A percentile compares a stretch with the other conserved stretches of the same genome.
phyloP scores from a whole-genome alignment of 2,329 filamentous ascomycete species.

The Akanthomyces lecanii region DNA sequence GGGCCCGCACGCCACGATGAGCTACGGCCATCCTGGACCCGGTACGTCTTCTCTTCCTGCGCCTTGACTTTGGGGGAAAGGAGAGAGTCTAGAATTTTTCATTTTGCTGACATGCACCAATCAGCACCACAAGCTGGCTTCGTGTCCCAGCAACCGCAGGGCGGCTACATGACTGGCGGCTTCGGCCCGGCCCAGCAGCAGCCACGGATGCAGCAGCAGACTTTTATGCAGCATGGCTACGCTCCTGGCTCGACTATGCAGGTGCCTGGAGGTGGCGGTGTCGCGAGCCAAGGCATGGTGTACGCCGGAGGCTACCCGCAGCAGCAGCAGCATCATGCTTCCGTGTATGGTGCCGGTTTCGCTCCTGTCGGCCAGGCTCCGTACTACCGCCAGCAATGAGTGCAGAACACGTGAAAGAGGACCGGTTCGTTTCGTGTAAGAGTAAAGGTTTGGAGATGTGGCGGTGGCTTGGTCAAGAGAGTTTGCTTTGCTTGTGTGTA shows the following conservation, averaged over 20 bases:
- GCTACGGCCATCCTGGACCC: background rate
- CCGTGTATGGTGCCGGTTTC: background rate
- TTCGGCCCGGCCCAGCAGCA: background rate
- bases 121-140: background rate
- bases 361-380: background rate
- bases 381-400: background rate
- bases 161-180: background rate
- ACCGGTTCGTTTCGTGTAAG: too few relatives aligned
- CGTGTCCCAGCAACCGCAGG: background rate
- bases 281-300: background rate
- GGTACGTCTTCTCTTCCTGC: background rate
- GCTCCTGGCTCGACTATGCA: background rate
- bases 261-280: background rate
- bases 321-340: background rate
- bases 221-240: background rate
- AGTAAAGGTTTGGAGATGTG: too few relatives aligned
- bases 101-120: background rate
- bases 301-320: background rate
- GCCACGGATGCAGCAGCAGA: background rate
- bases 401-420: background rate
- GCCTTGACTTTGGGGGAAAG: too few relatives aligned
- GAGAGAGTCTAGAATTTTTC: too few relatives aligned
- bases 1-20: background rate
- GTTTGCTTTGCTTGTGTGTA: too few relatives aligned
- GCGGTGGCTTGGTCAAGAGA: too few relatives aligned